Evolutionary conservation across 805 yeast species (phyloP), one percentile per base, ranked within the genome.

Genomic region (Myxozyma nipponensis): DNA sequence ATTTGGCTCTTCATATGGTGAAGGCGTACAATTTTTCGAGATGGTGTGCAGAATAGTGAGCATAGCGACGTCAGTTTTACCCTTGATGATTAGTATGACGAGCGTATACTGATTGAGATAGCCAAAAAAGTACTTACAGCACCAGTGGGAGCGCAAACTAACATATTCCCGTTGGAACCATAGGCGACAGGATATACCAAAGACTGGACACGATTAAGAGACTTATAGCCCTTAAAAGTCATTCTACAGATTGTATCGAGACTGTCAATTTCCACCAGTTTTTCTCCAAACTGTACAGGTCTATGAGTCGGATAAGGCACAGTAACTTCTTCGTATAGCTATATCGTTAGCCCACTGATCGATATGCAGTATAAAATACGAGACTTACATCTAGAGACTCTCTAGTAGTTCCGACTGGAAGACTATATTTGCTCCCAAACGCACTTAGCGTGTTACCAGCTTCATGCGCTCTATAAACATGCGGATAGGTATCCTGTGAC

Each of bases 71-170:
- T 90, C 96, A 0, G 97, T 90, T 65, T 90, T 90, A 77, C 97
- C 97, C 56, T 51, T 28, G 13, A 19, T 19, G 3, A 15, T 28
- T 42, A 23, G 4, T n/a, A 18, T 35, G 22, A 13, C 19, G 23
- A 4, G 9, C 18, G 17, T 6, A 30, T n/a, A n/a, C n/a, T n/a
- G n/a, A n/a, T n/a, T n/a, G n/a, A 22, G 23, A 41, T 15, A 30
- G 34, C 18, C 6, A 22, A 18, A 38, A 7, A 24, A 35, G n/a
- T 17, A 43, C 55, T 34, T 44, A 51, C 57, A 4, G 97, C 96
- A 75, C 97, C 97, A 0, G 97, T 90, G 1, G 97, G 97, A 0
- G 97, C 96, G 79, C 97, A 90, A 3, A 90, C 88, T 44, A 90
- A 72, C 96, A 93, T 86, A 63, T 91, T 91, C 62, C 91, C 97